phyloP scores from a whole-genome alignment of 495 filamentous ascomycete genomes.

The Staphylotrichum tortipilum region DNA sequence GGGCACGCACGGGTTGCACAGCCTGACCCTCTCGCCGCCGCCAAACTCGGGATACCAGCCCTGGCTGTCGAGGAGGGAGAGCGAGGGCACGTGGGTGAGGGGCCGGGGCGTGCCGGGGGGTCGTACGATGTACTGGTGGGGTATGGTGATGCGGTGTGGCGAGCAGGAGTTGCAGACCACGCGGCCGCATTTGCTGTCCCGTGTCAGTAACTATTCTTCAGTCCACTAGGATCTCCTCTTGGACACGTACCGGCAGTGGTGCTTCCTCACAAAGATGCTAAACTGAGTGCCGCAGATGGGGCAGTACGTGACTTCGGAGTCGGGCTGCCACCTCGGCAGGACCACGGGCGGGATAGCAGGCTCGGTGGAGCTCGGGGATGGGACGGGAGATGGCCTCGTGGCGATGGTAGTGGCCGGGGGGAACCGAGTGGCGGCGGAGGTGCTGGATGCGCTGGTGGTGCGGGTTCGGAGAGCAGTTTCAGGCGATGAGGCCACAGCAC shows the following conservation, averaged over 20 bases:
- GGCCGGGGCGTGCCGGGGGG: constrained; percentile 49
- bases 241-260: constrained; percentile 66
- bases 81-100: constrained; percentile 35
- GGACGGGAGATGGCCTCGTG: background rate
- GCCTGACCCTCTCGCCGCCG: constrained; percentile 78
- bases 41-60: constrained; percentile 36
- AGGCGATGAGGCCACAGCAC: background rate
- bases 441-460: background rate
- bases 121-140: constrained; percentile 83
- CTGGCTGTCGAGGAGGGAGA: constrained; percentile 30
- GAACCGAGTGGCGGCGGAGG: background rate
- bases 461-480: no score
- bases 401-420: background rate
- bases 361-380: background rate
- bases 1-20: constrained; percentile 92
- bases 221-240: background rate
- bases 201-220: background rate
- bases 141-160: constrained; percentile 91
- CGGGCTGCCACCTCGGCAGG: constrained; percentile 78
- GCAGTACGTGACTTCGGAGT: constrained; percentile 66
- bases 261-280: constrained; percentile 79
- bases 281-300: constrained; percentile 74
- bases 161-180: constrained; percentile 91
- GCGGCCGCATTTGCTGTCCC: constrained; percentile 74
- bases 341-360: constrained; percentile 21